These are phyloP conservation scores for Fusarium tanahbumbuense DNA, from an alignment of 2,329 filamentous ascomycete species.

Conservation along the genomic window DNA sequence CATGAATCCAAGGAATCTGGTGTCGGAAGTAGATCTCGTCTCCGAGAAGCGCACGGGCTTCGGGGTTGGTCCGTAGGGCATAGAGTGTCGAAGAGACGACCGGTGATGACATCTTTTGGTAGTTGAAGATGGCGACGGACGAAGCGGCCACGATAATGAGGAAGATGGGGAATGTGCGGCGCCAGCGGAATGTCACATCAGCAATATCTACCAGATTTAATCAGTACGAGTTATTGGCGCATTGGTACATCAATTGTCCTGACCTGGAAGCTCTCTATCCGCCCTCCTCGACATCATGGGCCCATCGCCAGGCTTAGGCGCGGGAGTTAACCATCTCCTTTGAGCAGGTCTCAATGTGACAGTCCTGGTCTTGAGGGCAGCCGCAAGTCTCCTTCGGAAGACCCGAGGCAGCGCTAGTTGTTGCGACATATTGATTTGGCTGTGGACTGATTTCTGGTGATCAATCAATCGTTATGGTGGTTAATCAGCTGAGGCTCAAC, in stretches of 20 bases:
- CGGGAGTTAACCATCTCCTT: slow-evolving; percentile 63
- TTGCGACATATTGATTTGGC: slow-evolving; percentile 36
- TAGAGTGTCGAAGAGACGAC: slow-evolving; percentile 91
- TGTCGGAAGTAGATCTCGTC: slow-evolving; percentile 86
- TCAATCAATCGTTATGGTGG: slow-evolving; percentile 1
- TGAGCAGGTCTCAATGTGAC: slow-evolving; percentile 45
- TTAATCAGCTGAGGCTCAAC: slow-evolving; percentile 42
- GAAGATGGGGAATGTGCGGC: slow-evolving; percentile 84
- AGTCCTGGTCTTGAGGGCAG: slow-evolving; percentile 40
- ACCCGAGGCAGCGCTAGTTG: slow-evolving; percentile 44
- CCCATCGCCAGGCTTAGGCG: slow-evolving; percentile 69
- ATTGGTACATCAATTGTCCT: background rate
- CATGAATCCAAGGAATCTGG: slow-evolving; percentile 84
- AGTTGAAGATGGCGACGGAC: slow-evolving; percentile 95
- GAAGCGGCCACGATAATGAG: slow-evolving; percentile 74
- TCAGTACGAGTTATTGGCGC: slow-evolving; percentile 5
- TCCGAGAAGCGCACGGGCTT: slow-evolving; percentile 81
- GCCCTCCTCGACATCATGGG: slow-evolving; percentile 73
- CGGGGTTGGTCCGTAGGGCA: slow-evolving; percentile 82
- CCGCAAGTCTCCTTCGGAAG: slow-evolving; percentile 42
- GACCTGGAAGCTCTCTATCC: slow-evolving; percentile 75
- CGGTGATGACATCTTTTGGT: slow-evolving; percentile 92
- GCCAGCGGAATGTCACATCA: slow-evolving; percentile 68
- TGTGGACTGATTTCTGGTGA: slow-evolving; percentile 5
- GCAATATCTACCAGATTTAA: slow-evolving; percentile 52